Evolutionary conservation across 176 grass and related monocot genomes (phyloP).

Genomic region (Pontederia paniculata): DNA sequence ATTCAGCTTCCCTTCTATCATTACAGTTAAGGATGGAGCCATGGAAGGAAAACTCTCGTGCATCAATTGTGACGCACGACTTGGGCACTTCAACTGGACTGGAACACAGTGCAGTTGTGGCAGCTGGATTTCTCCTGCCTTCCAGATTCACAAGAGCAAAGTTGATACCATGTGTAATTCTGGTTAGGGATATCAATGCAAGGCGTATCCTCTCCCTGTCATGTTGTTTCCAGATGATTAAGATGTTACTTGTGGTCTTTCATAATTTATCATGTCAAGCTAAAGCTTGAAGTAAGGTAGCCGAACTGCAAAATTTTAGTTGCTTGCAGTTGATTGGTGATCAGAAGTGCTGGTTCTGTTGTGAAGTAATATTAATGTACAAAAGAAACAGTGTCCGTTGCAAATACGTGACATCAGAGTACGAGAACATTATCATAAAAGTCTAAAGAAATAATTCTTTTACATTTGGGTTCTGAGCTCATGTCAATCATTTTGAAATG

Average conservation of each 20-base stretch:
- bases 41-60: constrained; percentile 86
- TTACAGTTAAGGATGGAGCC: constrained; percentile 81
- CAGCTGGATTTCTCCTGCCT: constrained; percentile 89
- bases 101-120: constrained; percentile 90
- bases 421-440: no score
- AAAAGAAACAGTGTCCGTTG: no score
- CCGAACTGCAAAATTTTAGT: not conserved
- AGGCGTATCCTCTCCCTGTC: not conserved
- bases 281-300: not conserved
- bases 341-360: not conserved
- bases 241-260: not conserved
- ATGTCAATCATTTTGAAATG: no score
- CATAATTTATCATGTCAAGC: not conserved
- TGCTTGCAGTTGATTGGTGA: not conserved
- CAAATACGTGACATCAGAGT: no score
- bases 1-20: not conserved
- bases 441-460: no score
- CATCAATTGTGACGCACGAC: constrained; percentile 56
- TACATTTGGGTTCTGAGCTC: no score
- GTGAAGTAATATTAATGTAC: not conserved
- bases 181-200: not conserved
- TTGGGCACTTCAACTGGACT: constrained; percentile 91
- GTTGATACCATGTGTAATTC: constrained; percentile 44
- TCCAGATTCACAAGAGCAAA: constrained; percentile 87
- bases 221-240: not conserved